Conservation (phyloP, 371 early-diverging fungal genomes). For the Apophysomyces trapeziformis region DNA sequence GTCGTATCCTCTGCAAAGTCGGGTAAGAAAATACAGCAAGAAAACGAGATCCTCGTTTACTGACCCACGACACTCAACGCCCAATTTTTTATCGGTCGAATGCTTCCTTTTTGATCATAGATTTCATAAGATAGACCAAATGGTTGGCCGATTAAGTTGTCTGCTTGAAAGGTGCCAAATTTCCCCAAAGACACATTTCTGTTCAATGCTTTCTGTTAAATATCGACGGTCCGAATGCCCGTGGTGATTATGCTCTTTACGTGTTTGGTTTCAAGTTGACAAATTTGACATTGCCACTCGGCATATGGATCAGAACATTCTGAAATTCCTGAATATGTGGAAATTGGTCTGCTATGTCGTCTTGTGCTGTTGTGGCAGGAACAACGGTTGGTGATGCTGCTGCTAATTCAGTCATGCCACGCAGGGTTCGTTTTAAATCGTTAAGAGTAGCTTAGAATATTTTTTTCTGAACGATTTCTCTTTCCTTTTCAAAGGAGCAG, state of each 20-base stretch:
- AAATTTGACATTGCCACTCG: constrained; percentile 85
- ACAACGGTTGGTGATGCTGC: constrained; percentile 14
- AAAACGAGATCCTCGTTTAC: not conserved
- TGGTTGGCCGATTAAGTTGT: constrained; percentile 81
- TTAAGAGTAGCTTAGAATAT: not conserved
- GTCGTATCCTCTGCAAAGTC: constrained; percentile 68
- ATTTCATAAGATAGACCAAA: constrained; percentile 90
- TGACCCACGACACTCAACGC: constrained; percentile 52
- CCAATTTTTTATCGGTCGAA: constrained; percentile 45
- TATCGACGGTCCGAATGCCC: not conserved
- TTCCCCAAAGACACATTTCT: constrained; percentile 85
- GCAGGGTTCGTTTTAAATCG: not conserved
- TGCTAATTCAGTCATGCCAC: not conserved
- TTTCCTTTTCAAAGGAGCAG: no score
- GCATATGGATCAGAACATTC: constrained; percentile 80
- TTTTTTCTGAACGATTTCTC: not conserved
- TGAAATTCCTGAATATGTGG: constrained; percentile 61
- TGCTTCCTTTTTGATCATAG: constrained; percentile 54
- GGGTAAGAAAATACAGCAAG: not conserved
- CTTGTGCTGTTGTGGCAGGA: constrained; percentile 24
- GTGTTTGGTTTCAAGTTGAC: constrained; percentile 69
- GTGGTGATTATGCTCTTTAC: constrained; percentile 35
- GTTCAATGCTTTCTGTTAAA: not conserved
- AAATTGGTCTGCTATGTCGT: constrained; percentile 33
- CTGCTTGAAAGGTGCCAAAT: constrained; percentile 85